Base-by-base conservation (phyloP, 768 basidiomycete genomes). In the Collybia nuda region DNA sequence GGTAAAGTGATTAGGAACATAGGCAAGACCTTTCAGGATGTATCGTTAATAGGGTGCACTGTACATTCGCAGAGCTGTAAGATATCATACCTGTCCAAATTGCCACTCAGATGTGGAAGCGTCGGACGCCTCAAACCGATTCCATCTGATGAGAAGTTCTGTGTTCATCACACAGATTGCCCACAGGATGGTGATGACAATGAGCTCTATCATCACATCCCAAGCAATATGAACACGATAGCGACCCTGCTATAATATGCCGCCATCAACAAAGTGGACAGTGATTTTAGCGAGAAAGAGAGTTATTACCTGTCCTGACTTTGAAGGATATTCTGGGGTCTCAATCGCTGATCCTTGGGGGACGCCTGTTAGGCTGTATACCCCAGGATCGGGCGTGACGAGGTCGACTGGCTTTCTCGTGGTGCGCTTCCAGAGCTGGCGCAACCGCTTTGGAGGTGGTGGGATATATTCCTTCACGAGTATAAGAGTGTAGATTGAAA, bases 141-240 rank as follows among this genome's bases (percentile, higher is more conserved):
- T 60, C 52, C 52, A 54, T 8, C 22, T 42, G 17, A 55, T 58
- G 15, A 56, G 47, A 2, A 58, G 56, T 50, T 58, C 59, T 14
- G 56, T 58, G 28, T 60, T 60, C 54, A 60, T 54, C 8, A 60
- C 54, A n/a, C 50, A 40, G 18, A 60, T 5, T 7, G 50, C 49
- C 56, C 54, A 60, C 6, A 58, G 26, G 22, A 60, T 44, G 14
- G 45, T n/a, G 6, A 56, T 42, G 5, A 58, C 50, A 12, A 23
- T 17, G 29, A 58, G 41, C 24, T 50, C 42, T 8, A 60, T 44
- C 6, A 60, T 39, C 23, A 60, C 12, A 42, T 54, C 24, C 52
- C 54, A 50, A 6, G 54, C 56, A 29, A 57, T 47, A 11, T 44
- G 53, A 4, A 57, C 49, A 38, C 55, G 52, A 26, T 55, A 56